Evolutionary conservation across 257 asterid species (phyloP).

Genomic region (Scutellaria barbata): DNA sequence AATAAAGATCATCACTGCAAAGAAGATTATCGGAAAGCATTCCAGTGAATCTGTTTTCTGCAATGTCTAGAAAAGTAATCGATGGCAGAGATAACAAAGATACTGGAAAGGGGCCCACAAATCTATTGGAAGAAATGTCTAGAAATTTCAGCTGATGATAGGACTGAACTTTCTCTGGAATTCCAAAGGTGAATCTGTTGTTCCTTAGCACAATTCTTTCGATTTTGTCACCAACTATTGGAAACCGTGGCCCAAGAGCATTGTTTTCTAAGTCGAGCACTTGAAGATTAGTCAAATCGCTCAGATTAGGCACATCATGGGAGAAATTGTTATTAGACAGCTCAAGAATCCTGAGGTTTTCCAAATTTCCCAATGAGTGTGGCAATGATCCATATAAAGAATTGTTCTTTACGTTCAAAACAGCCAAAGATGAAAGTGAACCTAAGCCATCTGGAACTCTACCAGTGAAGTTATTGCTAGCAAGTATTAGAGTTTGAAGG

Average conservation of each 20-base stretch:
- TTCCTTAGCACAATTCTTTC: conserved; percentile 56
- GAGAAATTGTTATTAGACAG: conserved; percentile 72
- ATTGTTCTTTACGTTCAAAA: conserved; percentile 68
- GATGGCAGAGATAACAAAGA: conserved; percentile 72
- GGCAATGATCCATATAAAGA: conserved; percentile 65
- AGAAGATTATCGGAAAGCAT: conserved; percentile 61
- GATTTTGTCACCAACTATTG: conserved; percentile 53
- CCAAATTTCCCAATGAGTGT: conserved; percentile 51
- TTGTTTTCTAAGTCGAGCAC: conserved; percentile 69
- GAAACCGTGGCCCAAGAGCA: conserved; percentile 73
- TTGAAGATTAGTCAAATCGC: conserved; percentile 68
- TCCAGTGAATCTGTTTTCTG: conserved; percentile 76
- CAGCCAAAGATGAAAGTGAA: conserved; percentile 63
- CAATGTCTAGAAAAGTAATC: conserved; percentile 56
- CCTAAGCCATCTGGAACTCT: conserved; percentile 55
- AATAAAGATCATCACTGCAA: conserved; percentile 56
- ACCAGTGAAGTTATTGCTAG: conserved; percentile 70
- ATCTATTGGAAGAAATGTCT: conserved; percentile 72
- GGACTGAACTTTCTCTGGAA: conserved; percentile 65
- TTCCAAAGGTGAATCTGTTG: conserved; percentile 64
- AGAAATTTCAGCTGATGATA: conserved; percentile 60
- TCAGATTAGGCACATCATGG: conserved; percentile 78
- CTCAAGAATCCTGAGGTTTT: conserved; percentile 64
- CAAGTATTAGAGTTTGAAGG: conserved; percentile 73
- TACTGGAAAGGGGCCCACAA: conserved; percentile 81